Evolutionary conservation across 164 flowering plant genomes (phyloP), one percentile per base, ranked within the genome.

Genomic region (Chimonanthus salicifolius): DNA sequence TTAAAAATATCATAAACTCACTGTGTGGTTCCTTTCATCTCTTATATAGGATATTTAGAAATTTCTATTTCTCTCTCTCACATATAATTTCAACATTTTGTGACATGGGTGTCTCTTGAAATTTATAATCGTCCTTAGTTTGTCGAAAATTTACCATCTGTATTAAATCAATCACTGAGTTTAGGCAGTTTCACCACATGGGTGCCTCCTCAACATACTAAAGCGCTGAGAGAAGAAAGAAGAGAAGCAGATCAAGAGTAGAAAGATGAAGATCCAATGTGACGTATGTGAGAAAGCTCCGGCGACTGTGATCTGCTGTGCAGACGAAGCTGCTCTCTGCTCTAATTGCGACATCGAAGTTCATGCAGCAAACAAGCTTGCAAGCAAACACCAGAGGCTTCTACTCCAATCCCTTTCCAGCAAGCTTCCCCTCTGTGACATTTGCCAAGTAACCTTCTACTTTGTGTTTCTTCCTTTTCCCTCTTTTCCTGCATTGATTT

Each of bases 371-470:
- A 93, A 93, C 80, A 95, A 92, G 87, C 95, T 95, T 63, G 98
- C 98, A 2, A 93, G 97, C 87, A 95, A 95, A 81, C 99, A 95
- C 80, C 98, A 92, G 80, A 88, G 99, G 85, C 91, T 94, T 62
- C 92, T 81, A 43, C 97, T 95, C 70, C 80, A 93, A 5, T 78
- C 78, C 72, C 91, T 90, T 78, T 87, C 96, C 49, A 85, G 75
- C 83, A 89, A 88, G 83, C 94, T 95, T 21, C 98, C 98, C 49
- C 83, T 76, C 6, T 93, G 98, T 81, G 99, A 95, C 48, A 93
- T 95, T 16, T 95, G 99, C 88, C 97, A 87, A 75, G 97, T 91
- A 82, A 13, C 33, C 33, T 33, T 33, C 51, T 18, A 21, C 6
- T 11, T 64, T 74, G 13, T 47, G 60, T 33, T 15, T 44, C 74